These are phyloP conservation scores for Batkoa obscura DNA, from an alignment of 371 early-diverging fungal genomes.

Conservation along the genomic window DNA sequence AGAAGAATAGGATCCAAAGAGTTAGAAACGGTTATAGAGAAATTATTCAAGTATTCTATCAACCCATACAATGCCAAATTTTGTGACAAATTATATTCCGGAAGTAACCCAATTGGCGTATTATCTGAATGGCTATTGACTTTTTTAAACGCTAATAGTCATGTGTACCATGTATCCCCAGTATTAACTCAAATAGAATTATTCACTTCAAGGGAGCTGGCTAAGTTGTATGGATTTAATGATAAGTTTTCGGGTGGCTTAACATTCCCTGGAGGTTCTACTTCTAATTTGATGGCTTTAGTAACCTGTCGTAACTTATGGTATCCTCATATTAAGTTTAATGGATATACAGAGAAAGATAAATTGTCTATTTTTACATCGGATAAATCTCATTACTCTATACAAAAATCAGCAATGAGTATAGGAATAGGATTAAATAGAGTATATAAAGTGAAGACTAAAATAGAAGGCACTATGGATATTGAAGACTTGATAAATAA, in stretches of 20 bases:
- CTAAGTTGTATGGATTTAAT: constrained; percentile 31
- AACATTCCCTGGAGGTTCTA: constrained; percentile 63
- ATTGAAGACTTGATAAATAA: constrained; percentile 25
- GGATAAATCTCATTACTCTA: constrained; percentile 53
- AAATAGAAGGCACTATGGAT: constrained; percentile 41
- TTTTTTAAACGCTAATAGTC: constrained; percentile 59
- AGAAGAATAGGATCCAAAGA: background rate
- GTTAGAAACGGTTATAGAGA: background rate
- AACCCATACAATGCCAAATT: constrained; percentile 60
- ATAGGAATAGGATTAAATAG: constrained; percentile 54
- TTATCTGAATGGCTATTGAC: constrained; percentile 52
- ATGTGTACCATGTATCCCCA: constrained; percentile 65
- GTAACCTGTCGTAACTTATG: constrained; percentile 50
- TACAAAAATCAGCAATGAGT: constrained; percentile 52
- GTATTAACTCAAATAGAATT: constrained; percentile 55
- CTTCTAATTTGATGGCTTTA: constrained; percentile 62
- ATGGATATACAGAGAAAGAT: constrained; percentile 7
- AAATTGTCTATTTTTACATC: constrained; percentile 51
- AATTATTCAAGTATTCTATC: constrained; percentile 19
- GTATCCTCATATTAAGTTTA: constrained; percentile 37
- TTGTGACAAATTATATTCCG: constrained; percentile 71
- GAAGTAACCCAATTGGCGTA: constrained; percentile 53
- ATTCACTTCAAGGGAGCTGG: constrained; percentile 31
- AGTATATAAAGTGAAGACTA: constrained; percentile 45
- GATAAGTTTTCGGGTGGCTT: constrained; percentile 34